A percentile compares a stretch with the other conserved stretches of the same genome.
These are phyloP conservation scores for Colletotrichum karsti DNA, from an alignment of 2,329 filamentous ascomycete genomes.

Conservation along the genomic window DNA sequence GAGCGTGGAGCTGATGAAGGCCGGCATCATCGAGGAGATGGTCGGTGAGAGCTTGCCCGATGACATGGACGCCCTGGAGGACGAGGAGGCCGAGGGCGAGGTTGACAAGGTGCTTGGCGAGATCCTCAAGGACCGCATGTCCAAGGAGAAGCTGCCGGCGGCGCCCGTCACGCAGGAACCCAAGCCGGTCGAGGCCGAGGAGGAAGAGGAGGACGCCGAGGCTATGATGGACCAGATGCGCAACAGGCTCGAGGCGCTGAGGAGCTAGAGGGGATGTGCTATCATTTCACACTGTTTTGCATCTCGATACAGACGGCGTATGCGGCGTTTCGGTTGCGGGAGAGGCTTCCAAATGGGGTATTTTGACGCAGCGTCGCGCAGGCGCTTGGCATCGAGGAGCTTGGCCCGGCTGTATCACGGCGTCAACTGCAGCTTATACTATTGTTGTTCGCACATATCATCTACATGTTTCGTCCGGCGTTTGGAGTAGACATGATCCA, in stretches of 20 bases:
- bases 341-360: neutral
- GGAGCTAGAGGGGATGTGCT: slow-evolving; percentile 70
- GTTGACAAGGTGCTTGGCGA: slow-evolving; percentile 94
- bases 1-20: slow-evolving; percentile 87
- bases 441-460: neutral
- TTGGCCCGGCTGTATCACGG: neutral
- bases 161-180: slow-evolving; percentile 63
- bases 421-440: neutral
- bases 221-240: slow-evolving; percentile 95
- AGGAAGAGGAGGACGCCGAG: slow-evolving; percentile 84
- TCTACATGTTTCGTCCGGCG: slow-evolving; percentile 15
- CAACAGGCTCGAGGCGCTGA: slow-evolving; percentile 86
- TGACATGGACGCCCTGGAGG: slow-evolving; percentile 75
- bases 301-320: slow-evolving; percentile 22
- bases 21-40: slow-evolving; percentile 98
- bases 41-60: slow-evolving; percentile 86
- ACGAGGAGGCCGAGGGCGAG: slow-evolving; percentile 78
- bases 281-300: slow-evolving; percentile 1
- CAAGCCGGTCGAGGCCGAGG: slow-evolving; percentile 59
- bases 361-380: neutral
- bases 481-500: slow-evolving; percentile 23
- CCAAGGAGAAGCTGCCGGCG: slow-evolving; percentile 66
- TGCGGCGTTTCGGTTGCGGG: slow-evolving; percentile 15
- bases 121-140: slow-evolving; percentile 82
- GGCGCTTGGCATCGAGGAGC: neutral